Conservation (phyloP, 805 yeast genomes). For the Hanseniaspora jakobsenii region DNA sequence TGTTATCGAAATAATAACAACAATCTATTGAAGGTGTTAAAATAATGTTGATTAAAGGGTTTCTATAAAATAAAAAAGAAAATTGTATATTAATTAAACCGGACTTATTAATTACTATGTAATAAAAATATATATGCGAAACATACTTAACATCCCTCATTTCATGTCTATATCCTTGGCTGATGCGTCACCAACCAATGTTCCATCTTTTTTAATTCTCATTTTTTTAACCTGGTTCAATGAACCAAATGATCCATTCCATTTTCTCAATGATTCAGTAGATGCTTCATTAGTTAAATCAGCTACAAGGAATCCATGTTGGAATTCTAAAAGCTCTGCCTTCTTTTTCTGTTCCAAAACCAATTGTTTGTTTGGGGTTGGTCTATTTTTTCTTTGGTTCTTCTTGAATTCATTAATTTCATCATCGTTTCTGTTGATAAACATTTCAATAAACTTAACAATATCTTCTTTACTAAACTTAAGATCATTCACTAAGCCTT, state of each 20-base stretch:
- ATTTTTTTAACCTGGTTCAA: constrained; percentile 47
- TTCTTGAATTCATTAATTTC: constrained; percentile 53
- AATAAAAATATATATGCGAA: too few relatives aligned
- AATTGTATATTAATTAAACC: too few relatives aligned
- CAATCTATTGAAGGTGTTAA: too few relatives aligned
- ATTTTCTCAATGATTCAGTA: constrained; percentile 47
- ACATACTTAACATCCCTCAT: too few relatives aligned
- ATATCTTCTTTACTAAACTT: constrained; percentile 47
- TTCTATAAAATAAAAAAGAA: too few relatives aligned
- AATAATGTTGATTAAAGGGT: too few relatives aligned
- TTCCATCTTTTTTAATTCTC: constrained; percentile 24
- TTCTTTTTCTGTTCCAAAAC: constrained; percentile 49
- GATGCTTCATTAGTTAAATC: constrained; percentile 51
- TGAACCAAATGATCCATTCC: constrained; percentile 82
- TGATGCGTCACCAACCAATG: constrained; percentile 13
- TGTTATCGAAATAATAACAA: too few relatives aligned
- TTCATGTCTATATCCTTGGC: constrained; percentile 12
- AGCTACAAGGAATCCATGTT: constrained; percentile 61
- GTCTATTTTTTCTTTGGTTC: constrained; percentile 78
- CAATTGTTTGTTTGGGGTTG: constrained; percentile 60
- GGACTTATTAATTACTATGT: too few relatives aligned
- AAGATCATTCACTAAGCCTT: constrained; percentile 29
- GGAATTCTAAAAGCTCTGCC: constrained; percentile 49
- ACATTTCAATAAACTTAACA: constrained; percentile 48
- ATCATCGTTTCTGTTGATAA: constrained; percentile 56